Conservation (phyloP, 2,329 filamentous ascomycete genomes). For the Talaromyces islandicus region DNA sequence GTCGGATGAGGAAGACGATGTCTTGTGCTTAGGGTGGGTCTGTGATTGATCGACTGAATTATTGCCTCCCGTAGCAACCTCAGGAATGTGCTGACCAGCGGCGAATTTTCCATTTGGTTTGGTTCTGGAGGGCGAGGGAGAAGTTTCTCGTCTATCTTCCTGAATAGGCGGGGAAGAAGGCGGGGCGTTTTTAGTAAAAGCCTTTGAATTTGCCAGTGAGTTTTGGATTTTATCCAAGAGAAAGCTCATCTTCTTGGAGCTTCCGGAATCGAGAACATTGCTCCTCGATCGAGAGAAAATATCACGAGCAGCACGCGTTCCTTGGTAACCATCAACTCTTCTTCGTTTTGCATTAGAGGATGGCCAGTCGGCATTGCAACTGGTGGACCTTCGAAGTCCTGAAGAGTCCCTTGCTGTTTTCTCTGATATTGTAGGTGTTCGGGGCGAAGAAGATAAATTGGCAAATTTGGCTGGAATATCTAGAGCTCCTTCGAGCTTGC, state of each 20-base stretch:
- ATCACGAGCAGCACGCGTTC: conserved; percentile 41
- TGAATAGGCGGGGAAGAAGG: conserved; percentile 40
- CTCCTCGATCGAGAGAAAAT: conserved; percentile 37
- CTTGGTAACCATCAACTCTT: conserved; percentile 46
- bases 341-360: conserved; percentile 56
- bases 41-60: conserved; percentile 8
- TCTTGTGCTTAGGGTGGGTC: conserved; percentile 5
- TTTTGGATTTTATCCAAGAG: conserved; percentile 62
- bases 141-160: conserved; percentile 24
- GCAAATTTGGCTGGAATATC: conserved; percentile 55
- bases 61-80: conserved; percentile 8
- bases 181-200: conserved; percentile 26
- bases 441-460: conserved; percentile 64
- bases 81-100: conserved; percentile 6
- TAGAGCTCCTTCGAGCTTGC: conserved; percentile 37
- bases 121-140: conserved; percentile 25
- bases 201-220: conserved; percentile 34
- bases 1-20: conserved; percentile 33
- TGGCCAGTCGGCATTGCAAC: conserved; percentile 66
- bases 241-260: conserved; percentile 46
- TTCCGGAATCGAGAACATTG: conserved; percentile 34
- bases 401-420: conserved; percentile 38
- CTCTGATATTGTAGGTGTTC: conserved; percentile 48
- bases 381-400: conserved; percentile 59
- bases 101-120: conserved; percentile 1